Evolutionary conservation across 2,329 filamentous ascomycete genomes (phyloP), one percentile per base, ranked within the genome.

Genomic region (Pezicula neosporulosa): DNA sequence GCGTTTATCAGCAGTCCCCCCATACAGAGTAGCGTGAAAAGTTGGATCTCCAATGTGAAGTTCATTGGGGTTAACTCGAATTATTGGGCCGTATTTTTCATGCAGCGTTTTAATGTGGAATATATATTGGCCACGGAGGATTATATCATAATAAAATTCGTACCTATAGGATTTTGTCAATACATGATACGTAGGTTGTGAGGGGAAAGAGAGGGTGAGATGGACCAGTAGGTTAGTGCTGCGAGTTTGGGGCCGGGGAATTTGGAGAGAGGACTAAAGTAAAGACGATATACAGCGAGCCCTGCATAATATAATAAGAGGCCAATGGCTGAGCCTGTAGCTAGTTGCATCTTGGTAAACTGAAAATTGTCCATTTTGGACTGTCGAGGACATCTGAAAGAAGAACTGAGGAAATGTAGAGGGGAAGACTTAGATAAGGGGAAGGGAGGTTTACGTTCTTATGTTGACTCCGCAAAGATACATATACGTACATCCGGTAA

Each of bases 81-180:
- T 55, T n/a, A 70, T 66, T 1, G 67, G 64, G 6, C 73, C 73
- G 50, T 75, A 76, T 55, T 61, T 56, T 44, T 70, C 58, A 57
- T 77, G 74, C 57, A 77, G 59, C 47, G 70, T 62, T 39, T 64
- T 58, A 19, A 76, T 71, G 50, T 73, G 67, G 57, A 67, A 72
- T 13, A 63, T 72, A 53, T 74, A 76, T 57, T 72, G 63, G 2
- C 72, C 74, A 6, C 68, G 66, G 6, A 69, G 61, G 39, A 72
- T 49, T 18, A 74, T 62, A 49, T 77, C 72, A 52, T 74, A 74
- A 59, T 74, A 77, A 10, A 55, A 44, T 38, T 62, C 56, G 44
- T 64, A 65, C 61, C 59, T 55, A 41, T 8, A 24, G 37, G 15
- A 15, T 4, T 39, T 39, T 19, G n/a, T 21, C 4, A 16, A 39